A percentile compares a stretch with the other conserved stretches of the same genome.
phyloP scores from a whole-genome alignment of 768 basidiomycete species.

The Glaciozyma martinii region DNA sequence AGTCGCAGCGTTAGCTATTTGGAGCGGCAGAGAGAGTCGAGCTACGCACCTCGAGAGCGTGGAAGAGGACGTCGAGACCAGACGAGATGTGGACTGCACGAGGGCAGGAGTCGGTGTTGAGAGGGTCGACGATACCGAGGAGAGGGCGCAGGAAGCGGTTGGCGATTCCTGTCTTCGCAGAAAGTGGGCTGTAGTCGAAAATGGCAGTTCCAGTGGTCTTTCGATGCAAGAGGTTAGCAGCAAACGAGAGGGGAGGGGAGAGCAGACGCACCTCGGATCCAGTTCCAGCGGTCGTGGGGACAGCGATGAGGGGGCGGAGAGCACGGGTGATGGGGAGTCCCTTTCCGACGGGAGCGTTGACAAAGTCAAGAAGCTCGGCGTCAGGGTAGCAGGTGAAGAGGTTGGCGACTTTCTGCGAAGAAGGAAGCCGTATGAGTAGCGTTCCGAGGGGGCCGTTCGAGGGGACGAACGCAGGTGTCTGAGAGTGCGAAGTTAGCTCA shows the following conservation, averaged over 20 bases:
- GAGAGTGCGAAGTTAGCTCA: not conserved
- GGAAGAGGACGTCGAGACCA: conserved; percentile 71
- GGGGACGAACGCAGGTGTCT: conserved; percentile 13
- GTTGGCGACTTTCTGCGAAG: conserved; percentile 75
- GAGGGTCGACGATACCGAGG: conserved; percentile 74
- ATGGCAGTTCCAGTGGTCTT: conserved; percentile 95
- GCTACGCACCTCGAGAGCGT: conserved; percentile 42
- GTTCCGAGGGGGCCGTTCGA: not conserved
- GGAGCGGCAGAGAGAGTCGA: not conserved
- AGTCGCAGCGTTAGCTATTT: not conserved
- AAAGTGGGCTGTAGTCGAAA: conserved; percentile 74
- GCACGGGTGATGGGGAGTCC: conserved; percentile 64
- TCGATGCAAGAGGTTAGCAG: conserved; percentile 33
- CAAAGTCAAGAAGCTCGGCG: conserved; percentile 86
- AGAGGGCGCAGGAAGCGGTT: conserved; percentile 82
- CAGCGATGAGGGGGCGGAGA: conserved; percentile 62
- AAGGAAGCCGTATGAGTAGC: not conserved
- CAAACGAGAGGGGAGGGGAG: not conserved
- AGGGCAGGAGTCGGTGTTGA: conserved; percentile 72
- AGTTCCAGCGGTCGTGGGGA: conserved; percentile 73
- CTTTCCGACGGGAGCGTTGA: conserved; percentile 92
- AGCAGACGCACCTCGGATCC: conserved; percentile 42
- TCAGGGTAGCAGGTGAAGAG: conserved; percentile 88
- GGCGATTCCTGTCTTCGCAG: conserved; percentile 67
- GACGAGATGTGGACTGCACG: conserved; percentile 69